These are phyloP conservation scores for Colletotrichum sublineola DNA, from an alignment of 2,329 filamentous ascomycete species.

Conservation along the genomic window DNA sequence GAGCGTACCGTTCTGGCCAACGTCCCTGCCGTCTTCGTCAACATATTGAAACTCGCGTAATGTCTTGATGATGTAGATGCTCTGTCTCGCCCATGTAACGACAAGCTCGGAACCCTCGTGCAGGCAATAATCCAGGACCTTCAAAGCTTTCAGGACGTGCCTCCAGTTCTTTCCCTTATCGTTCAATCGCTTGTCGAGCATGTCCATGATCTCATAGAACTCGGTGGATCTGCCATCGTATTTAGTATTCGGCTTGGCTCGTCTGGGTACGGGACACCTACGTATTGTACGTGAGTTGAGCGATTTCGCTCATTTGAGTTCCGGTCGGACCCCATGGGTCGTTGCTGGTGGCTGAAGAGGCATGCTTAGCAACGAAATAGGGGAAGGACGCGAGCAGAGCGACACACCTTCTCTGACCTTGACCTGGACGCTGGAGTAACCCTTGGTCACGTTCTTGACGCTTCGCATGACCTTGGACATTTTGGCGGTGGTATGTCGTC, in stretches of 20 bases:
- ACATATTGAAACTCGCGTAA: constrained; percentile 96
- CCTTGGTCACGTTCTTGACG: constrained; percentile 99
- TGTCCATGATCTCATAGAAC: constrained; percentile 99
- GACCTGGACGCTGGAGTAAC: constrained; percentile 95
- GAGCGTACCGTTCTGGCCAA: constrained; percentile 90
- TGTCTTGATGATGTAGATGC: constrained; percentile 99
- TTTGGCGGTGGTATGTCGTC: constrained; percentile 47
- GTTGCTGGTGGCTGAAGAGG: constrained; percentile 89
- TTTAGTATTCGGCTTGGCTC: constrained; percentile 10
- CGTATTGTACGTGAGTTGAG: constrained; percentile 98
- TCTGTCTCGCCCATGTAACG: constrained; percentile 98
- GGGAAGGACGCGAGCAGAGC: neutral
- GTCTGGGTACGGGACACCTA: constrained; percentile 62
- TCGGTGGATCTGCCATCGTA: constrained; percentile 79
- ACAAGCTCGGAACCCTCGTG: constrained; percentile 97
- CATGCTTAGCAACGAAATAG: constrained; percentile 47
- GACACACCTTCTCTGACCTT: constrained; percentile 95
- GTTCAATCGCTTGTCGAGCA: constrained; percentile 98
- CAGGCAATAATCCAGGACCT: constrained; percentile 97
- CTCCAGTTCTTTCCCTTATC: constrained; percentile 99
- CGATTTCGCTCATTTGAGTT: constrained; percentile 98
- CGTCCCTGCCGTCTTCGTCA: constrained; percentile 94
- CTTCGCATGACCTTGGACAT: constrained; percentile 99
- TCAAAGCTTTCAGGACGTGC: constrained; percentile 96
- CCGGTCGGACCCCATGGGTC: constrained; percentile 98